Conservation (phyloP, 2,329 filamentous ascomycete species). For the Hymenoscyphus fraxineus region DNA sequence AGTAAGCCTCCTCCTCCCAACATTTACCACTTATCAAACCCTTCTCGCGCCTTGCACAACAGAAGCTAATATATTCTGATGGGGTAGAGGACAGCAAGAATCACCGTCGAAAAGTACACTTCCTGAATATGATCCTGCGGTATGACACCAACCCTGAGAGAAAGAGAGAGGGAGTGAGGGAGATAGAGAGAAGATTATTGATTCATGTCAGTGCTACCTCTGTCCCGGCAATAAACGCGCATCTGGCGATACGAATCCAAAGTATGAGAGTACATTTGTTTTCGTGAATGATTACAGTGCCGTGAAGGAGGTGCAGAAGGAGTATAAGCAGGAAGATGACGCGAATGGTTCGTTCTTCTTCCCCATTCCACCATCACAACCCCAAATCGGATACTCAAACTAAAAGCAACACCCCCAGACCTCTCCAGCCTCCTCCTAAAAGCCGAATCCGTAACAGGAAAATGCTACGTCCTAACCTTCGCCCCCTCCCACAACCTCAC, state of each 20-base stretch:
- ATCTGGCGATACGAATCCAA: constrained; percentile 79
- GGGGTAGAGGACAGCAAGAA: constrained; percentile 70
- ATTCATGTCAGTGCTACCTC: constrained; percentile 71
- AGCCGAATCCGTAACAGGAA: constrained; percentile 83
- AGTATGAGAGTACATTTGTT: constrained; percentile 82
- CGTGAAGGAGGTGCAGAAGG: constrained; percentile 86
- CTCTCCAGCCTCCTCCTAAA: constrained; percentile 72
- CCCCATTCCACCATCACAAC: neutral
- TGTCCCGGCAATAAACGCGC: constrained; percentile 90
- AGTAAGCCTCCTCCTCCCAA: constrained; percentile 54
- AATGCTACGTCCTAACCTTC: constrained; percentile 96
- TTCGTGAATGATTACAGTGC: constrained; percentile 98
- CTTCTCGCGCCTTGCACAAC: too few relatives aligned
- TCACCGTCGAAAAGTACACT: constrained; percentile 62
- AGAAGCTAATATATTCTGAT: constrained; percentile 11
- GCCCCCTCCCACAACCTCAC: constrained; percentile 87
- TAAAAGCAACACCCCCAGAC: constrained; percentile 43
- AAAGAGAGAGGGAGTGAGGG: neutral
- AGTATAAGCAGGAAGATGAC: constrained; percentile 53
- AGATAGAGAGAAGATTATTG: constrained; percentile 20
- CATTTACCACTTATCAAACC: too few relatives aligned
- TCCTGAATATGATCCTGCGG: constrained; percentile 76
- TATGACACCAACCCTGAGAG: constrained; percentile 34
- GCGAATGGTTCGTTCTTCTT: constrained; percentile 20
- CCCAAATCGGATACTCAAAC: neutral